Conservation (phyloP, 306 rosid species). For the Cucurbita ficifolia region DNA sequence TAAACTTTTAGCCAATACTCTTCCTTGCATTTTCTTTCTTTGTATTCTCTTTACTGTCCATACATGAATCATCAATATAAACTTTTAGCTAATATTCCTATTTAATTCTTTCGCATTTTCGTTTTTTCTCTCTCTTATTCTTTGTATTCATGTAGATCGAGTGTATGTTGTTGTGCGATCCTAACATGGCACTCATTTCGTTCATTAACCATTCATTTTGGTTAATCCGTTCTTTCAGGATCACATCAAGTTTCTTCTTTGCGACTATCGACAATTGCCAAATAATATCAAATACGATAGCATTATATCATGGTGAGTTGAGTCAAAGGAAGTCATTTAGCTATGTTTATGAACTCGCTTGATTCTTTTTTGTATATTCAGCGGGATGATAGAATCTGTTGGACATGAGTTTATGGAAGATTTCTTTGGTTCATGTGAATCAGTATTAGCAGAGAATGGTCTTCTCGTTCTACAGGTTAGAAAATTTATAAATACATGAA, state of each 20-base stretch:
- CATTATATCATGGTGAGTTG: conserved; percentile 66
- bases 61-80: too few relatives aligned
- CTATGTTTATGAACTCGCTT: background rate
- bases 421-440: conserved; percentile 69
- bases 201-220: background rate
- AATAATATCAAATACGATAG: conserved; percentile 42
- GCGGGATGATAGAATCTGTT: conserved; percentile 72
- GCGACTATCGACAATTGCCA: conserved; percentile 74
- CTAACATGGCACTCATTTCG: too few relatives aligned
- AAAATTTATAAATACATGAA: background rate
- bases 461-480: conserved; percentile 64
- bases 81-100: too few relatives aligned
- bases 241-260: conserved; percentile 44
- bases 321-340: background rate
- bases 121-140: too few relatives aligned
- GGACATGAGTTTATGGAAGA: conserved; percentile 72
- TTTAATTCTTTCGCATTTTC: too few relatives aligned
- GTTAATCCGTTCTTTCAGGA: conserved; percentile 25
- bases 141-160: too few relatives aligned
- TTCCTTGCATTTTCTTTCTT: too few relatives aligned
- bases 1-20: too few relatives aligned
- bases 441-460: conserved; percentile 51
- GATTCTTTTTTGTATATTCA: conserved; percentile 5
- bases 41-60: too few relatives aligned
- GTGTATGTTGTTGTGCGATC: too few relatives aligned